These are phyloP conservation scores for Aspergillus sp. DNA, from an alignment of 2,329 filamentous ascomycete species.

Conservation along the genomic window DNA sequence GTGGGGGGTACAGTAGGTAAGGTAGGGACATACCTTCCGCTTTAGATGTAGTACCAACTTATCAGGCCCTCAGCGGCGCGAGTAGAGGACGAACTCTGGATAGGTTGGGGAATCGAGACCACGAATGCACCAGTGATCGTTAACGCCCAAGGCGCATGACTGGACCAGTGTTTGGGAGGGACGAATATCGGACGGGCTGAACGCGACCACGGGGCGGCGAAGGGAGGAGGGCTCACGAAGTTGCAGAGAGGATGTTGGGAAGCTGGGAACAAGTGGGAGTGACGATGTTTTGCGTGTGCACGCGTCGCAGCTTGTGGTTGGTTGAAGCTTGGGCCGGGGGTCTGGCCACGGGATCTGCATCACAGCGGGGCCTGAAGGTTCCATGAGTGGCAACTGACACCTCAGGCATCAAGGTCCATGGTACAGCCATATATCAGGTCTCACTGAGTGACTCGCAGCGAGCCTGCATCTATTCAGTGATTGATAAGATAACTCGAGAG, in stretches of 20 bases:
- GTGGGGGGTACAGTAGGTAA: slow-evolving; percentile 5
- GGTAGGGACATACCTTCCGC: slow-evolving; percentile 5
- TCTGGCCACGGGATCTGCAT: slow-evolving; percentile 15
- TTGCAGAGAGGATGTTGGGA: neutral
- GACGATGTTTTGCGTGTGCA: slow-evolving; percentile 22
- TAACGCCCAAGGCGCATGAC: slow-evolving; percentile 22
- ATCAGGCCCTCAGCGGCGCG: slow-evolving; percentile 5
- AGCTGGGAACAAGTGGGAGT: slow-evolving; percentile 20
- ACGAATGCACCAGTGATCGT: slow-evolving; percentile 20
- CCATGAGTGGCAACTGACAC: neutral
- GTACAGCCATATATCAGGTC: too few species aligned
- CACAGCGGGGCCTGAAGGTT: neutral
- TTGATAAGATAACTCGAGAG: too few species aligned
- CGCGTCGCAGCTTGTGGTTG: slow-evolving; percentile 19
- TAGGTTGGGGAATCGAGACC: slow-evolving; percentile 4
- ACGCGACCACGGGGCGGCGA: slow-evolving; percentile 12
- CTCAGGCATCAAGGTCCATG: neutral
- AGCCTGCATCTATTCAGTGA: too few species aligned
- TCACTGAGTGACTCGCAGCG: too few species aligned
- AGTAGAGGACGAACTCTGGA: slow-evolving; percentile 1
- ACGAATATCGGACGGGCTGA: neutral
- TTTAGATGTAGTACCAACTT: slow-evolving; percentile 1
- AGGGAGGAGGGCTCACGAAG: slow-evolving; percentile 1
- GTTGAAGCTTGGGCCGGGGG: slow-evolving; percentile 5
- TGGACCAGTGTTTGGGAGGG: neutral